Evolutionary conservation across 2,329 filamentous ascomycete genomes (phyloP).

Genomic region (Aureobasidium lini): DNA sequence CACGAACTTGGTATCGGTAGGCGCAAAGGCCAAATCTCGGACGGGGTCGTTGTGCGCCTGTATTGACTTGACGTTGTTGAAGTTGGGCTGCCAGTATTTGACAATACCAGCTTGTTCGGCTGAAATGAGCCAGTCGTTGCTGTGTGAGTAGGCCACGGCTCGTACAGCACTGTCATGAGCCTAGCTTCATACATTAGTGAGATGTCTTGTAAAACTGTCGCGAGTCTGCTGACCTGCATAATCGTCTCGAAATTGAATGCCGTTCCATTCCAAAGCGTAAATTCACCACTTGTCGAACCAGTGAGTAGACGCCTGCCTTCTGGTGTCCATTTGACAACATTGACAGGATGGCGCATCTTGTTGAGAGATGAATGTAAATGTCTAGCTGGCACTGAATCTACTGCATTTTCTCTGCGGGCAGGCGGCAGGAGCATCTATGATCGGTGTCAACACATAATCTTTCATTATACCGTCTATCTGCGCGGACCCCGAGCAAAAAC

Average conservation of each 20-base stretch:
- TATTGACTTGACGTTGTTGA: slow-evolving; percentile 96
- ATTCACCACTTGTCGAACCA: slow-evolving; percentile 92
- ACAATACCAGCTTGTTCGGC: slow-evolving; percentile 91
- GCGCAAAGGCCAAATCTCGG: slow-evolving; percentile 84
- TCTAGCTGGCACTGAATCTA: slow-evolving; percentile 85
- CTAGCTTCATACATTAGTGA: slow-evolving; percentile 53
- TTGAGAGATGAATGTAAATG: slow-evolving; percentile 97
- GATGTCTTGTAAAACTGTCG: slow-evolving; percentile 72
- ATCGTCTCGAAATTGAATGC: slow-evolving; percentile 99
- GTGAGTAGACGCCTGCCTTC: slow-evolving; percentile 88
- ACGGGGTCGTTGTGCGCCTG: slow-evolving; percentile 86
- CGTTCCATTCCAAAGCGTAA: slow-evolving; percentile 97
- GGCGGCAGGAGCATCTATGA: slow-evolving; percentile 76
- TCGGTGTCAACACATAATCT: neutral
- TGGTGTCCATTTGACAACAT: slow-evolving; percentile 94
- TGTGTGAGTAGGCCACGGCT: slow-evolving; percentile 81
- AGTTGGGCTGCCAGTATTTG: slow-evolving; percentile 99
- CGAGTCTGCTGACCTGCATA: slow-evolving; percentile 68
- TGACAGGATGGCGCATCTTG: slow-evolving; percentile 96
- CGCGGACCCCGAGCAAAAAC: slow-evolving; percentile 24
- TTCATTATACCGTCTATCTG: slow-evolving; percentile 13
- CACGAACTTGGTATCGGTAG: slow-evolving; percentile 91
- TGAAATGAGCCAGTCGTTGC: slow-evolving; percentile 93
- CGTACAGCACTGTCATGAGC: slow-evolving; percentile 86
- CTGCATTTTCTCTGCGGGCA: slow-evolving; percentile 64